Base-by-base conservation (phyloP, 768 basidiomycete genomes). In the Lactarius evosmus region DNA sequence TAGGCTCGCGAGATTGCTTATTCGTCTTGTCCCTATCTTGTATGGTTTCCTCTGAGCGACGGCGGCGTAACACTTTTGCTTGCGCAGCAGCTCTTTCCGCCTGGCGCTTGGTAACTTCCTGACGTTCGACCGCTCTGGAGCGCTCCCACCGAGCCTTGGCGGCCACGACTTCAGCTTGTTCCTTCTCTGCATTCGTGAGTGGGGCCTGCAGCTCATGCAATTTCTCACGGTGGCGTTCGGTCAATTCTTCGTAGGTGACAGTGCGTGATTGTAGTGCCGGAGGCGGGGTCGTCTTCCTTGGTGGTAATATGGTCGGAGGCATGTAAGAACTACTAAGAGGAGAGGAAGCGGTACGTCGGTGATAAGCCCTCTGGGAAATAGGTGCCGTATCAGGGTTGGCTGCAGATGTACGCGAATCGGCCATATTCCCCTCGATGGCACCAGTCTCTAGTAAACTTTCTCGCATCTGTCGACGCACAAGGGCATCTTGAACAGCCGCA, bases 171-270 rank as follows among this genome's bases (percentile, higher is more conserved):
- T 90, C 83, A 1, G 88, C 91, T 65, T 87, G 82, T 71, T 94
- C 89, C 70, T 83, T 85, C 75, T 88, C 85, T 2, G 87, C 87
- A 68, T 84, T 82, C n/a, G 89, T 94, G 34, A 97, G 76, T 5
- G 94, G 94, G 41, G 81, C 85, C 76, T 97, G 94, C 67, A 97
- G 72, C 70, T 86, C 85, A 36, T 82, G 82, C 78, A 97, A 82
- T 76, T 92, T 91, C 76, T 90, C 86, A 55, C 90, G 83, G 69
- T 96, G 94, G 19, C 93, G 80, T 68, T 93, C 91, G 53, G 85
- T 86, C 34, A 96, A 79, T 72, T 96, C 93, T 74, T 95, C 94
- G 72, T 90, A 92, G 2, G 93, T 93, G 62, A 85, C 83, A 30
- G 87, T 83, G 17, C 89, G 85, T 44, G 78, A 74, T 29, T 79